Percentiles rank a stretch among this genome's conserved stretches.
These are phyloP conservation scores for Talaromyces sp. DNA, from an alignment of 2,329 filamentous ascomycete species.

Conservation along the genomic window DNA sequence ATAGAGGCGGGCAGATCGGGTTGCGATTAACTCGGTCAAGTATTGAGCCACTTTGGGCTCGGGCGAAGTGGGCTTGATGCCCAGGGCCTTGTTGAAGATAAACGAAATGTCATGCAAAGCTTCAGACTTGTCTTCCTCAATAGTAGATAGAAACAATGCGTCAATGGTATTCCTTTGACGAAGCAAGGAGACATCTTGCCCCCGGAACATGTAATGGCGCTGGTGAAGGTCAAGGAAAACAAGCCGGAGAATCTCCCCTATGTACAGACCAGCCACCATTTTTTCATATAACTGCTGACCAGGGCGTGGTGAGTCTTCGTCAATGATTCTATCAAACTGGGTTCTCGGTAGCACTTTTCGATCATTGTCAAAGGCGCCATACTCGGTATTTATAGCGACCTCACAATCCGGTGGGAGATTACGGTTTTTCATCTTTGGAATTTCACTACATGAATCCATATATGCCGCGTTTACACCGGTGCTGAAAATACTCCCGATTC, in stretches of 20 bases:
- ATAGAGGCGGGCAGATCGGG: conserved; percentile 82
- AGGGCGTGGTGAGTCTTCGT: conserved; percentile 80
- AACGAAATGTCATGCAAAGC: conserved; percentile 80
- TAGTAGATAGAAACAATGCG: conserved; percentile 79
- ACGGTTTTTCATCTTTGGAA: conserved; percentile 79
- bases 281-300: conserved; percentile 94
- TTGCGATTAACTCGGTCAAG: conserved; percentile 88
- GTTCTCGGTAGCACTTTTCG: conserved; percentile 74
- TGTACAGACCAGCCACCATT: conserved; percentile 89
- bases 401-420: conserved; percentile 68
- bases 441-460: conserved; percentile 77
- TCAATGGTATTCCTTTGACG: conserved; percentile 79
- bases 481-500: conserved; percentile 90
- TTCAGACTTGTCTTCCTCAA: conserved; percentile 90
- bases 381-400: conserved; percentile 93
- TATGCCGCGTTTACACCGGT: conserved; percentile 95
- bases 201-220: conserved; percentile 67
- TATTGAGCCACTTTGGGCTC: conserved; percentile 84
- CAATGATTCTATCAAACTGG: conserved; percentile 65
- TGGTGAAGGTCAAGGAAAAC: conserved; percentile 79
- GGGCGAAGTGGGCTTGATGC: conserved; percentile 61
- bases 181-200: conserved; percentile 70
- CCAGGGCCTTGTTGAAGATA: conserved; percentile 68
- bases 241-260: conserved; percentile 86
- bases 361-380: conserved; percentile 88